These are phyloP conservation scores for Esteya vermicola DNA, from an alignment of 2,329 filamentous ascomycete species.

Conservation along the genomic window DNA sequence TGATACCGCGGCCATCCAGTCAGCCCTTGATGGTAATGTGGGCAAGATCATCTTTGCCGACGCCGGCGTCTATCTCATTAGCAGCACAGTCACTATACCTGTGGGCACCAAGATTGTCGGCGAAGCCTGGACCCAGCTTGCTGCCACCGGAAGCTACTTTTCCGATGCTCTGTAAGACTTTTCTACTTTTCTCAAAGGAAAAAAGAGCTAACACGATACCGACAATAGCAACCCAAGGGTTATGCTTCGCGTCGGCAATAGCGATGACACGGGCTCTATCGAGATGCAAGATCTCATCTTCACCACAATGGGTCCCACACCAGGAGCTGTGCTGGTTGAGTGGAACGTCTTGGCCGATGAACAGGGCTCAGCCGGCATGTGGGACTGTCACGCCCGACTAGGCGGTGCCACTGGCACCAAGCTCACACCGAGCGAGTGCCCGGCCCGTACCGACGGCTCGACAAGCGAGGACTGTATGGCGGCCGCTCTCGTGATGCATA, in stretches of 20 bases:
- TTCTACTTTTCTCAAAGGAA: too few relatives aligned
- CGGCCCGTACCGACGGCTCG: constrained; percentile 46
- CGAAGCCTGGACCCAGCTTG: constrained; percentile 9
- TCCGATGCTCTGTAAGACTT: too few relatives aligned
- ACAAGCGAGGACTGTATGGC: constrained; percentile 35
- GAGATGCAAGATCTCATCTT: constrained; percentile 59
- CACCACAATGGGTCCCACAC: constrained; percentile 48
- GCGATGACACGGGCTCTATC: constrained; percentile 45
- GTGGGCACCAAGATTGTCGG: not conserved
- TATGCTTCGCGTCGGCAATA: constrained; percentile 49
- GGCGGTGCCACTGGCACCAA: constrained; percentile 56
- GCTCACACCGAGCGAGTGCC: constrained; percentile 46
- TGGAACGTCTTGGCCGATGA: constrained; percentile 50
- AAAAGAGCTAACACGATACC: too few relatives aligned
- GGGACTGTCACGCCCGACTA: constrained; percentile 55
- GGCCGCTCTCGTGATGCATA: constrained; percentile 36
- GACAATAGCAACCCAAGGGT: constrained; percentile 47
- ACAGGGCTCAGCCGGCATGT: constrained; percentile 16
- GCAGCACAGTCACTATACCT: not conserved
- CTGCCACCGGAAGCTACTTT: constrained; percentile 35
- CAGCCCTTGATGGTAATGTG: constrained; percentile 18
- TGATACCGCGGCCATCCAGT: constrained; percentile 55
- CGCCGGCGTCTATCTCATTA: constrained; percentile 39
- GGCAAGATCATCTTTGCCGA: constrained; percentile 47
- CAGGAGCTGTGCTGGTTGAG: constrained; percentile 56